Conservation (phyloP, 23 red algal genomes). For the Porphyridium purpureum region DNA sequence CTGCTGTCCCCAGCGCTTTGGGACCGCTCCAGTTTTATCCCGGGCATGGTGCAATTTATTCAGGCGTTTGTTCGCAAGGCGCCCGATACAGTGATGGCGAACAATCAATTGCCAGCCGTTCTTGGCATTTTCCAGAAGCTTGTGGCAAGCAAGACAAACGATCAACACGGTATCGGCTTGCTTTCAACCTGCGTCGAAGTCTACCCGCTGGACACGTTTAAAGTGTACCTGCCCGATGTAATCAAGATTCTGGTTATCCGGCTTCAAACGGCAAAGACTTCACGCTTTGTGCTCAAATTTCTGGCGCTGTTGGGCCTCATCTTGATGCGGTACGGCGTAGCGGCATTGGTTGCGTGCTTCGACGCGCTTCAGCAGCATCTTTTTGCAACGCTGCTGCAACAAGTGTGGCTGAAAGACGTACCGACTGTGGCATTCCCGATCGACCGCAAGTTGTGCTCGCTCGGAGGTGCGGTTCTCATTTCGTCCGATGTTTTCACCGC, state of each 20-base stretch:
- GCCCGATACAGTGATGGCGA: conserved; percentile 13
- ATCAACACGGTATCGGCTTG: conserved; percentile 64
- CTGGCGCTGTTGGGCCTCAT: conserved; percentile 41
- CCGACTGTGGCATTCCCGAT: conserved; percentile 11
- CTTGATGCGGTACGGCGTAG: conserved; percentile 41
- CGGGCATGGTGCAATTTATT: conserved; percentile 73
- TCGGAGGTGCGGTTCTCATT: conserved; percentile 22
- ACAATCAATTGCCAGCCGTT: conserved; percentile 35
- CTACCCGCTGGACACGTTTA: conserved; percentile 5
- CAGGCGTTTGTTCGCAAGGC: conserved; percentile 26
- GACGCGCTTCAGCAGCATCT: conserved; percentile 53
- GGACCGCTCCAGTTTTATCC: conserved; percentile 70
- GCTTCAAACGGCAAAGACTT: conserved; percentile 53
- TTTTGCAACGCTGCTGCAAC: conserved; percentile 34
- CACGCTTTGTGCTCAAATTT: conserved; percentile 42
- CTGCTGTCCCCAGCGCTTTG: conserved; percentile 68
- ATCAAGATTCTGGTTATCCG: conserved; percentile 65
- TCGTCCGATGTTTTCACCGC: conserved; percentile 13
- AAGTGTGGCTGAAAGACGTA: conserved; percentile 66
- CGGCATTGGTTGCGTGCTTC: conserved; percentile 16
- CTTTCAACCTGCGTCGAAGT: conserved; percentile 43
- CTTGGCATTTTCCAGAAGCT: conserved; percentile 93
- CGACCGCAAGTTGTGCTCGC: conserved; percentile 24
- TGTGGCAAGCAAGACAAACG: conserved; percentile 55
- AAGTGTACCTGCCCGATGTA: conserved; percentile 22